phyloP scores from a whole-genome alignment of 1,139 yeast species.

The Scheffersomyces insectosa region DNA sequence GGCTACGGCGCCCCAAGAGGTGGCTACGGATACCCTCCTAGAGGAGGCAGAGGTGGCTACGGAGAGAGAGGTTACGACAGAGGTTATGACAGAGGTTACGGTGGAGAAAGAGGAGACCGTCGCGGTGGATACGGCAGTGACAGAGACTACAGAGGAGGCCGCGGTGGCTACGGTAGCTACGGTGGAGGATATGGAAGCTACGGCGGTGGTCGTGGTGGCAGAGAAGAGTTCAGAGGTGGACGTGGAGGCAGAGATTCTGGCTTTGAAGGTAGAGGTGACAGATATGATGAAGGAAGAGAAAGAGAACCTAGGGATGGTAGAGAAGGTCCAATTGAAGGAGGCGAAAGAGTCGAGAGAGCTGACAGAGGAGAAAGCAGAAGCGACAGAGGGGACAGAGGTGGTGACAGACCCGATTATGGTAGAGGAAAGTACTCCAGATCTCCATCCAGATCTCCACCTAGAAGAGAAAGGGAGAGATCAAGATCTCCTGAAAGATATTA shows the following conservation, averaged over 20 bases:
- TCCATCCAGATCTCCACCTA: constrained; percentile 43
- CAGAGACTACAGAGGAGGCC: constrained; percentile 16
- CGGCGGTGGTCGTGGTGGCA: constrained; percentile 18
- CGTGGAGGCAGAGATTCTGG: constrained; percentile 11
- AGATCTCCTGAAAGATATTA: constrained; percentile 41
- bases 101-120: constrained; percentile 16
- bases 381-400: constrained; percentile 5
- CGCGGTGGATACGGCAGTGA: constrained; percentile 27
- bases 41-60: constrained; percentile 11
- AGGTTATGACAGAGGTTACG: constrained; percentile 8
- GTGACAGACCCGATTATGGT: constrained; percentile 15
- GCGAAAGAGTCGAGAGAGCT: constrained; percentile 15
- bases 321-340: constrained; percentile 23
- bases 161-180: constrained; percentile 11
- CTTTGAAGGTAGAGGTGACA: constrained; percentile 7
- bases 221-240: constrained; percentile 5
- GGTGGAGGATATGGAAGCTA: constrained; percentile 13
- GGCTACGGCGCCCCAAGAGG: constrained; percentile 7
- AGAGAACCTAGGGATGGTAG: constrained; percentile 15
- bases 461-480: constrained; percentile 31
- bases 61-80: constrained; percentile 6
- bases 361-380: constrained; percentile 6
- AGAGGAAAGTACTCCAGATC: constrained; percentile 39
- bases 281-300: constrained; percentile 10
- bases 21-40: constrained; percentile 8